Evolutionary conservation across 805 yeast genomes (phyloP).

Genomic region (Yamadazyma paraphyllophila): DNA sequence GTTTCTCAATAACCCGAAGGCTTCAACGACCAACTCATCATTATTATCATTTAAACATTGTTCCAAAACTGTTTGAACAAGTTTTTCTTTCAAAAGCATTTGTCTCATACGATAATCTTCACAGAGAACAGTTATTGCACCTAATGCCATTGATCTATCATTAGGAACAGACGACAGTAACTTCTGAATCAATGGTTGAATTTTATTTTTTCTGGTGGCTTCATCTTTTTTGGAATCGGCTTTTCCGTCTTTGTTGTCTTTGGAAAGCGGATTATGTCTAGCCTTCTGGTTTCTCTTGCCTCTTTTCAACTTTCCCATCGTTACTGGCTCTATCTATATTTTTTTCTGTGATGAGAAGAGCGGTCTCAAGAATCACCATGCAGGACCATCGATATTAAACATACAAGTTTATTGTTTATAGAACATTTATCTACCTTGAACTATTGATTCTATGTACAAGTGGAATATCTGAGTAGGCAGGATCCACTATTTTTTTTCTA

Average conservation of each 20-base stretch:
- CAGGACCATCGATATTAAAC: background rate
- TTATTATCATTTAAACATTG: conserved; percentile 63
- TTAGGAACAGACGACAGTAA: conserved; percentile 60
- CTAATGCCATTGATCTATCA: conserved; percentile 75
- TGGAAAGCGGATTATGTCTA: conserved; percentile 35
- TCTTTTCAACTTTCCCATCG: conserved; percentile 76
- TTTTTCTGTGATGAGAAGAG: conserved; percentile 9
- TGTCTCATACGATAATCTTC: conserved; percentile 67
- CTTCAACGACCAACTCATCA: conserved; percentile 75
- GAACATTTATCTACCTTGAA: no score
- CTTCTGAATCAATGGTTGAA: conserved; percentile 66
- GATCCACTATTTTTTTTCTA: background rate
- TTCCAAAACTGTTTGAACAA: conserved; percentile 62
- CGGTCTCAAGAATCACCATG: background rate
- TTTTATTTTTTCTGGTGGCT: conserved; percentile 48
- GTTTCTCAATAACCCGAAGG: conserved; percentile 79
- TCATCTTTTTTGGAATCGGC: conserved; percentile 42
- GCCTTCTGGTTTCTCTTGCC: conserved; percentile 41
- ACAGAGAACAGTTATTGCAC: conserved; percentile 66
- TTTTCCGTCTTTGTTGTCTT: conserved; percentile 11
- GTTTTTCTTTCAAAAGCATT: conserved; percentile 65
- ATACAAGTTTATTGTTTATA: no score
- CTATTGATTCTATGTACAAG: background rate
- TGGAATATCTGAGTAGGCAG: background rate
- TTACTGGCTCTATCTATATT: conserved; percentile 1